Base-by-base conservation (phyloP, 345 rosid genomes). In the Gossypium australe region DNA sequence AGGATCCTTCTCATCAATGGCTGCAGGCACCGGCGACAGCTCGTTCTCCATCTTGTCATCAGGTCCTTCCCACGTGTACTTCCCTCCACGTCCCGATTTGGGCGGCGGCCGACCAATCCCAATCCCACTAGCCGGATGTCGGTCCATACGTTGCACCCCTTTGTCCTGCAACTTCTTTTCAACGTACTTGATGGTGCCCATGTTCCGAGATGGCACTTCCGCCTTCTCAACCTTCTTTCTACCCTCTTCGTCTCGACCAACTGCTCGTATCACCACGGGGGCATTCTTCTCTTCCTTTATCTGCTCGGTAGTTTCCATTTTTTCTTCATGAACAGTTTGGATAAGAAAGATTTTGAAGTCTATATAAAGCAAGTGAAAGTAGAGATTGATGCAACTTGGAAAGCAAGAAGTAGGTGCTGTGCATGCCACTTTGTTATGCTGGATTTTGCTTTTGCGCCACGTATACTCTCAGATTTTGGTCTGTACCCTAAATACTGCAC, bases 21-120 rank as follows among this genome's bases (percentile, higher is more conserved):
- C 94, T 3, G 89, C 77, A 3, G 94, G 89, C 44, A 64, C 77
- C 1, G 82, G 80, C 0, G 67, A 74, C 76, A 92, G 71, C 87
- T 87, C 97, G 63, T 73, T 84, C 43, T 86, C 90, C 71, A 76
- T 84, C 77, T 75, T 0, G 55, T 79, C 88, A 14, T 41, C 84
- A 0, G 97, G 90, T 1, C 94, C 97, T 61, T 92, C 97, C 97
- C 97, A 92, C 20, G 94, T 92, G 86, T 79, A 94, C 82, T 94
- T 94, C 6, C 98, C 97, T 0, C 96, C 94, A 77, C 73, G 97
- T 20, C 98, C 94, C 0, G 89, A 88, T 76, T 92, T 94, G 0
- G 92, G 83, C 1, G 98, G 90, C 1, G 84, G 90, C 25, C 69
- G 76, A 8, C 81, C 75, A 11, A 94, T 84, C 5, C 92, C 85